Evolutionary conservation across 805 yeast genomes (phyloP), one percentile per base, ranked within the genome.

Genomic region (Debaryomyces maramus): DNA sequence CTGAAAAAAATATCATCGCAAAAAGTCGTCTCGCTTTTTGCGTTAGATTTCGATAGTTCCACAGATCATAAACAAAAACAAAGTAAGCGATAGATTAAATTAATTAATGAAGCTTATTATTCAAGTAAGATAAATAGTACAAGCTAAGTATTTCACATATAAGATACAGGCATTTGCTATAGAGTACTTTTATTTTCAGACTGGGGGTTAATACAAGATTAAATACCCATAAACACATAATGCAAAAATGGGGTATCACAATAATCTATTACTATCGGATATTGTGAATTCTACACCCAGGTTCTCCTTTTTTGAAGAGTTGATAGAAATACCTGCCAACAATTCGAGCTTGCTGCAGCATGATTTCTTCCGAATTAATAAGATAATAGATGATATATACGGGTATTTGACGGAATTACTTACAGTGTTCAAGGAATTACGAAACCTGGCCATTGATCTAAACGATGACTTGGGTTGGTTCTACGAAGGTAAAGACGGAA

Each of bases 331-430:
- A 2, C 58, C 61, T 2, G 33, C 31, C 6, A 28, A 48, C 2
- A 39, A 30, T 6, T 11, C 47, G 3, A 32, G 23, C 14, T 28
- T 54, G 13, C 53, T 42, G 41, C 51, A 46, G 7, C 58, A 60
- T 38, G 65, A 61, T 14, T 36, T 58, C 15, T 41, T 55, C 46
- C 58, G 59, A 20, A 47, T 65, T 20, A 55, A 55, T 40, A 59
- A 58, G 27, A 48, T 55, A 2, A 44, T 61, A 11, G 63, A 53
- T n/a, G 65, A 56, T 28, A 52, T 65, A 18, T 48, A 51, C n/a
- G 39, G 39, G 16, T 60, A 57, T 43, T 43, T 67, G 32, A 38
- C 40, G 23, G 55, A 50, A 23, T 36, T 63, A 5, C 41, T 41
- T n/a, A 40, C 24, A 18, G 36, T 51, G 32, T 46, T 56, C 20